phyloP scores from a whole-genome alignment of 345 rosid genomes.

The Eucalyptus caleyi region DNA sequence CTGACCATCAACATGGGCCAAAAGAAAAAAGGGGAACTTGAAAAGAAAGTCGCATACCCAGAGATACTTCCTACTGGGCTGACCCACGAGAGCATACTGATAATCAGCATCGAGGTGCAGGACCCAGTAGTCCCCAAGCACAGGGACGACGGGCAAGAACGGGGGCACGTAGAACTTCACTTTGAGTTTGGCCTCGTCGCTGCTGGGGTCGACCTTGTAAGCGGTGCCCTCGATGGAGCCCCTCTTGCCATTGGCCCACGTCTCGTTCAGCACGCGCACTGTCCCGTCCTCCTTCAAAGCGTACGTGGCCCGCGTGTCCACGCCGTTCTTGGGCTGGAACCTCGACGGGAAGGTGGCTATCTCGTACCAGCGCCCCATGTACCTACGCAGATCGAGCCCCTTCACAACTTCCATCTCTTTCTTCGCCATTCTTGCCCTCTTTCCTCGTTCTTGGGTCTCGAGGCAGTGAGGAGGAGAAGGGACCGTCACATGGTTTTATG shows the following conservation, averaged over 20 bases:
- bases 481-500: not conserved
- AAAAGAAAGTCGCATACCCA: conserved; percentile 31
- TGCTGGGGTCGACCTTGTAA: conserved; percentile 53
- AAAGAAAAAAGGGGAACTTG: not conserved
- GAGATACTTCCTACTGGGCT: conserved; percentile 57
- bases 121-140: conserved; percentile 77
- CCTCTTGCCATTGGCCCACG: conserved; percentile 69
- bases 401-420: conserved; percentile 64
- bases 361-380: conserved; percentile 95
- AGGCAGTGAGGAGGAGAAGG: not conserved
- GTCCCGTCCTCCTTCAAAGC: conserved; percentile 63
- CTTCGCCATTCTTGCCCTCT: conserved; percentile 3
- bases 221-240: conserved; percentile 51
- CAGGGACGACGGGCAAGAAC: conserved; percentile 71
- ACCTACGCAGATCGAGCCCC: conserved; percentile 41
- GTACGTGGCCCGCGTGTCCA: conserved; percentile 69
- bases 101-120: conserved; percentile 51
- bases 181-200: conserved; percentile 82
- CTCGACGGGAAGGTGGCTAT: conserved; percentile 70
- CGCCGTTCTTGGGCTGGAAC: conserved; percentile 68
- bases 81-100: conserved; percentile 52
- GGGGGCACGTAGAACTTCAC: conserved; percentile 86
- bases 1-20: not conserved
- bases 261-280: conserved; percentile 64
- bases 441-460: not conserved